A percentile compares a stretch with the other conserved stretches of the same genome.
Evolutionary conservation across 768 basidiomycete species (phyloP).

Genomic region (Collybia sordida): DNA sequence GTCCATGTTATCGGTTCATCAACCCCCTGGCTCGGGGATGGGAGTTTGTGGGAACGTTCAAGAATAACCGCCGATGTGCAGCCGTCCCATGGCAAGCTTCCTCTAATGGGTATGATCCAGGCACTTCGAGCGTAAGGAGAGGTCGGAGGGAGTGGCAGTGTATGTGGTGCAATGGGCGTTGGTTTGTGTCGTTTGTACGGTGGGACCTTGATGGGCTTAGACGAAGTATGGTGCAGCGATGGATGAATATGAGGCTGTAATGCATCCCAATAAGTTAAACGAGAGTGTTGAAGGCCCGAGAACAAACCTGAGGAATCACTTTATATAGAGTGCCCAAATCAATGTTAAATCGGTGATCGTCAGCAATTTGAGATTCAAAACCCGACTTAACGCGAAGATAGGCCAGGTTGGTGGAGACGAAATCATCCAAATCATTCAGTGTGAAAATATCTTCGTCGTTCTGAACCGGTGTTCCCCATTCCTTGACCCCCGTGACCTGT

Average conservation of each 20-base stretch:
- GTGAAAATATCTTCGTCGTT: constrained; percentile 34
- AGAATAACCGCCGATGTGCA: constrained; percentile 44
- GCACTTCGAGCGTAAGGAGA: constrained; percentile 39
- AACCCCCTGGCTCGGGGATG: constrained; percentile 15
- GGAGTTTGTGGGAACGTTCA: constrained; percentile 21
- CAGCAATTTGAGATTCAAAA: background rate
- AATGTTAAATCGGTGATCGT: constrained; percentile 32
- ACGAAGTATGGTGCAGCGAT: constrained; percentile 18
- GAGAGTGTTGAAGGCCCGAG: constrained; percentile 8
- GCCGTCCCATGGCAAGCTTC: constrained; percentile 46
- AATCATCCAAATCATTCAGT: constrained; percentile 43
- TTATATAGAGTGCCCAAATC: constrained; percentile 32
- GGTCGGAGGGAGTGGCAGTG: constrained; percentile 22
- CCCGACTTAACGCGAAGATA: background rate
- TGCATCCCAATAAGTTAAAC: no score
- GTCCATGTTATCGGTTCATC: constrained; percentile 47
- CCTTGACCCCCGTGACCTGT: constrained; percentile 19
- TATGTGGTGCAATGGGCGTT: constrained; percentile 35
- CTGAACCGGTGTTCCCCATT: constrained; percentile 37
- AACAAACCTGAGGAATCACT: constrained; percentile 46
- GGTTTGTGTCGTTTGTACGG: constrained; percentile 35
- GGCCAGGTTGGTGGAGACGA: constrained; percentile 33
- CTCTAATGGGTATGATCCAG: constrained; percentile 62
- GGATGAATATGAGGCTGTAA: constrained; percentile 36
- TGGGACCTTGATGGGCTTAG: constrained; percentile 19